Evolutionary conservation across 169 alveolate genomes (phyloP).

Genomic region (Plasmodium chabaudi): DNA sequence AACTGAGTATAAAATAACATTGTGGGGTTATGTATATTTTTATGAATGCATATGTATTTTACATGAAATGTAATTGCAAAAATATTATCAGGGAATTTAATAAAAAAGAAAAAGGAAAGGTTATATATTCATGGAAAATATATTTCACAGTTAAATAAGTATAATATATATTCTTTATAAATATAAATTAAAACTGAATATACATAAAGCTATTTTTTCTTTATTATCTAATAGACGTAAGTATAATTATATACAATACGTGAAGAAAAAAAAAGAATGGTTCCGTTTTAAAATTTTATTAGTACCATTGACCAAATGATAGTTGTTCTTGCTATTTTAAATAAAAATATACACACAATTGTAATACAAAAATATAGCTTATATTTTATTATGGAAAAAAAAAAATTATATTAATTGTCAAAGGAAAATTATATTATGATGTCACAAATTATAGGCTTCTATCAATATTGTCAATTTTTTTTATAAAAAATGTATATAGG

Average conservation of each 20-base stretch:
- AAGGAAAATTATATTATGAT: too few relatives aligned
- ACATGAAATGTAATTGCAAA: not conserved
- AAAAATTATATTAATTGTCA: too few relatives aligned
- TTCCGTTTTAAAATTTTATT: too few relatives aligned
- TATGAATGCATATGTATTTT: not conserved
- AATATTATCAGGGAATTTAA: not conserved
- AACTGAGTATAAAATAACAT: too few relatives aligned
- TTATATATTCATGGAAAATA: not conserved
- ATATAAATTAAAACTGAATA: not conserved
- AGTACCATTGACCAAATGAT: too few relatives aligned
- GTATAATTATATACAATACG: not conserved
- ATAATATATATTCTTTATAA: not conserved
- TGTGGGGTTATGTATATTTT: not conserved
- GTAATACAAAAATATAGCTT: too few relatives aligned
- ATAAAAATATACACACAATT: too few relatives aligned
- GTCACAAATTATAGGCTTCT: too few relatives aligned
- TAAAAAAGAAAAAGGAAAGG: constrained; percentile 4
- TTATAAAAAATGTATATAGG: too few relatives aligned
- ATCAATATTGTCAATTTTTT: too few relatives aligned
- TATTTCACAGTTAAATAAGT: not conserved
- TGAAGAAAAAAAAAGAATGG: constrained; percentile 1
- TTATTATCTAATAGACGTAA: constrained; percentile 1
- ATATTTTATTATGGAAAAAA: too few relatives aligned
- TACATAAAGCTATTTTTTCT: not conserved
- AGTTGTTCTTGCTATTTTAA: too few relatives aligned